Evolutionary conservation across 106 monocot species (phyloP).

Genomic region (Iris macrosiphon): DNA sequence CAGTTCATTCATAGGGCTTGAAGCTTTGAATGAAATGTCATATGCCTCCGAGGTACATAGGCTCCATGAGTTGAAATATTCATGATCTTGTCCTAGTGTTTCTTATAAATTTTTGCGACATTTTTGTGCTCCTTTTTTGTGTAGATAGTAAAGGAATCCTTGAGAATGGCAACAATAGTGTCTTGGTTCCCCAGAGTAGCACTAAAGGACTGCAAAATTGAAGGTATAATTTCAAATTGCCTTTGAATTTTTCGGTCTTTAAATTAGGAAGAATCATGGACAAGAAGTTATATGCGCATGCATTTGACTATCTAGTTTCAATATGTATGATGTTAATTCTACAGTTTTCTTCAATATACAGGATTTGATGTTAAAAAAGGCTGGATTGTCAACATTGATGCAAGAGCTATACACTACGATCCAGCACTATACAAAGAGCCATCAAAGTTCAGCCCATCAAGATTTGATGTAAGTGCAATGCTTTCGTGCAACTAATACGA

Average conservation of each 20-base stretch:
- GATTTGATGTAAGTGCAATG: constrained; percentile 46
- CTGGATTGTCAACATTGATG: constrained; percentile 80
- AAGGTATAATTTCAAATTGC: constrained; percentile 27
- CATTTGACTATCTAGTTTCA: too few species aligned
- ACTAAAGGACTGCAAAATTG: constrained; percentile 59
- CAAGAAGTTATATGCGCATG: too few species aligned
- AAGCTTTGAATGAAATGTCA: constrained; percentile 50
- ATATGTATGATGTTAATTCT: too few species aligned
- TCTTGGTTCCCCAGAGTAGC: constrained; percentile 84
- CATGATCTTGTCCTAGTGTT: not conserved
- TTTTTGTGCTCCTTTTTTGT: not conserved
- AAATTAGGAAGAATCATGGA: too few species aligned
- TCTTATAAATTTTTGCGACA: not conserved
- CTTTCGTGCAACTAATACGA: too few species aligned
- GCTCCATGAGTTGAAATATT: not conserved
- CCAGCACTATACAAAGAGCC: constrained; percentile 43
- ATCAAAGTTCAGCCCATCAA: constrained; percentile 48
- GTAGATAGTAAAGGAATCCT: constrained; percentile 72
- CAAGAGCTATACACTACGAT: constrained; percentile 59
- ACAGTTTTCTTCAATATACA: too few species aligned
- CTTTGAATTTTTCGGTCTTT: too few species aligned
- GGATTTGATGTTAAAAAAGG: constrained; percentile 67
- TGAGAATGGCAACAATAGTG: constrained; percentile 79
- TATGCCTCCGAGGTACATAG: constrained; percentile 53
- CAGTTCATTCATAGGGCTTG: constrained; percentile 18